Evolutionary conservation across 2,329 filamentous ascomycete species (phyloP).

Genomic region (Hypoxylon sp.): DNA sequence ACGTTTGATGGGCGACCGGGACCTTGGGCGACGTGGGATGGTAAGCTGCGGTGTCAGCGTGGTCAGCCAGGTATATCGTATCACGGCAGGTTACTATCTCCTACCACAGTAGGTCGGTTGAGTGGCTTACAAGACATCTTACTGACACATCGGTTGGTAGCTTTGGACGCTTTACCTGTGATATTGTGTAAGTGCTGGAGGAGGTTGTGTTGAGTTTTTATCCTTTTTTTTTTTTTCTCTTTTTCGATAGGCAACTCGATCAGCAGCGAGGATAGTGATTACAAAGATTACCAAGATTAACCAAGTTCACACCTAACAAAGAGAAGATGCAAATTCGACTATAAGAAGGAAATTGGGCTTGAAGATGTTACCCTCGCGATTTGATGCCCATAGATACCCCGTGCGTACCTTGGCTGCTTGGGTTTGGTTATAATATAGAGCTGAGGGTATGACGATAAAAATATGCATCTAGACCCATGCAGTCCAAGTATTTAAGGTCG

Average conservation of each 20-base stretch:
- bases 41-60: constrained; percentile 32
- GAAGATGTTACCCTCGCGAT: constrained; percentile 6
- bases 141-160: too few species aligned
- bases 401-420: too few species aligned
- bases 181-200: constrained; percentile 1
- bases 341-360: too few species aligned
- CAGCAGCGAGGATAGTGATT: constrained; percentile 1
- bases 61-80: constrained; percentile 18
- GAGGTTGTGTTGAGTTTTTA: constrained; percentile 1
- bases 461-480: too few species aligned
- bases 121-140: constrained; percentile 37
- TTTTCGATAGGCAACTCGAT: constrained; percentile 2
- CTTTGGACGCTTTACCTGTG: constrained; percentile 5
- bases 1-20: constrained; percentile 43
- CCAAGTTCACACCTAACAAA: too few species aligned
- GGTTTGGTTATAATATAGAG: too few species aligned
- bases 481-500: too few species aligned
- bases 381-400: constrained; percentile 2
- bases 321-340: too few species aligned
- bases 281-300: too few species aligned
- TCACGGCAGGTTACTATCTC: not conserved
- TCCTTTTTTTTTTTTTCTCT: not conserved
- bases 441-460: constrained; percentile 8
- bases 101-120: constrained; percentile 6
- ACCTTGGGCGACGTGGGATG: constrained; percentile 49